A percentile compares a stretch with the other conserved stretches of the same genome.
Conservation (phyloP, 2,329 filamentous ascomycete genomes). For the Aspergillus luchuensis region DNA sequence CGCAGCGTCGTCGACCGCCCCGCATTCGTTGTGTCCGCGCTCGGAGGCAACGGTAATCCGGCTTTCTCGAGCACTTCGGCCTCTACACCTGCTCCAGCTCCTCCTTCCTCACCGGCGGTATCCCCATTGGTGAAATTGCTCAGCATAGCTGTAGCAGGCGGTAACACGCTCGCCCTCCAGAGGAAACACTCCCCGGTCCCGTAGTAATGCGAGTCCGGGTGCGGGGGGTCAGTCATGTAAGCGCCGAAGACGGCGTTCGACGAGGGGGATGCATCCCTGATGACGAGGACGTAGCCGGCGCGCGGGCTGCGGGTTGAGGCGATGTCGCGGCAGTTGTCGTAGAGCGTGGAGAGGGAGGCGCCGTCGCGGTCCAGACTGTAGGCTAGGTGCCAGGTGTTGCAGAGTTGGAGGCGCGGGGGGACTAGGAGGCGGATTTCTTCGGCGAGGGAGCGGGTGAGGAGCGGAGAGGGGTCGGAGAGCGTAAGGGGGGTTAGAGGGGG, state of each 20-base stretch:
- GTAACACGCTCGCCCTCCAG: constrained; percentile 73
- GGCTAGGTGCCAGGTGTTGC: constrained; percentile 80
- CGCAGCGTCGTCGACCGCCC: constrained; percentile 61
- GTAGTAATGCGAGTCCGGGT: constrained; percentile 80
- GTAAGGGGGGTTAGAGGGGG: constrained; percentile 82
- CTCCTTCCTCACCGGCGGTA: background rate
- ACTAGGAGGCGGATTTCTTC: constrained; percentile 92
- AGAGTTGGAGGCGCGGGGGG: constrained; percentile 81
- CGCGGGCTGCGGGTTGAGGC: constrained; percentile 61
- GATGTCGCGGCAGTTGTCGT: constrained; percentile 72
- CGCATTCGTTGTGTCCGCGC: constrained; percentile 64
- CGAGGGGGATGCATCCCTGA: constrained; percentile 65
- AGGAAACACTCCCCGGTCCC: constrained; percentile 96
- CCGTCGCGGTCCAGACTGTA: constrained; percentile 94
- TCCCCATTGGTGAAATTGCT: constrained; percentile 6
- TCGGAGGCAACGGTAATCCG: constrained; percentile 69
- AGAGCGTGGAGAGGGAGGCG: constrained; percentile 81
- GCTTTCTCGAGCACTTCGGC: constrained; percentile 52
- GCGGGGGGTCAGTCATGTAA: constrained; percentile 87
- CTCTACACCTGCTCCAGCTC: constrained; percentile 22
- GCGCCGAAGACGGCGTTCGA: constrained; percentile 72
- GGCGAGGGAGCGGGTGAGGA: constrained; percentile 73
- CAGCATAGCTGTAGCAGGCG: constrained; percentile 31
- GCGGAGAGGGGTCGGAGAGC: constrained; percentile 49
- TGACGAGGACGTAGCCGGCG: constrained; percentile 86